Evolutionary conservation across 2,329 filamentous ascomycete genomes (phyloP), one percentile per base, ranked within the genome.

Genomic region (Emericellopsis atlantica): DNA sequence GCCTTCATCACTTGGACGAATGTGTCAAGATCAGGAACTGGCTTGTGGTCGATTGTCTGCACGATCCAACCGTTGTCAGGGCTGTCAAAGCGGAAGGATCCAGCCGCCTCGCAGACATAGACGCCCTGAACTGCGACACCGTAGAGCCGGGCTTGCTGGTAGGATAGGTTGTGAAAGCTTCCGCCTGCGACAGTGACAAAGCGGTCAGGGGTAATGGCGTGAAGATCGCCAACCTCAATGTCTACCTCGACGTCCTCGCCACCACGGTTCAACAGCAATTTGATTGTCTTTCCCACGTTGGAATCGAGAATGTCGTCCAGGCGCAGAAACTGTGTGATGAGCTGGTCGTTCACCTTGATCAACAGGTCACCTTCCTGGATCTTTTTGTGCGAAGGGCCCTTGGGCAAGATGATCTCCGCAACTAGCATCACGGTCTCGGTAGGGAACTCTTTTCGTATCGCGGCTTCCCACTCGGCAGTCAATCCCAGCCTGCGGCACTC

Each of bases 371-470:
- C 92, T 60, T 98, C 92, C 58, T 95, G 83, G 22, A 98, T 75
- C 60, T 93, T 90, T 42, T 72, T 69, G 54, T 94, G 77, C 1
- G 84, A 92, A 21, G 92, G 93, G 0, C 92, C 93, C 51, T 89
- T 79, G 0, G 92, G 90, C 8, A 98, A 74, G 12, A 96, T 80
- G 45, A 95, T 94, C 64, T 98, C 93, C 16, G 89, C 90, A 11
- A 95, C 90, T 23, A 98, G 75, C 86, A 98, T 89, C 54, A 92
- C 93, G 21, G 88, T 96, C 64, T 95, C 92, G 51, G 85, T 83
- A 1, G 93, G 92, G 49, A 95, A 94, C 22, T 77, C 70, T 50
- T 84, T 78, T 29, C 92, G 81, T 47, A 94, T 79, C 43, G 81
- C 79, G 32, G 84, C 81, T 66, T 98, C 92, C 80, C 87, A 93